phyloP scores from a whole-genome alignment of 1,284 basidiomycete genomes.

The Melampsora americana region DNA sequence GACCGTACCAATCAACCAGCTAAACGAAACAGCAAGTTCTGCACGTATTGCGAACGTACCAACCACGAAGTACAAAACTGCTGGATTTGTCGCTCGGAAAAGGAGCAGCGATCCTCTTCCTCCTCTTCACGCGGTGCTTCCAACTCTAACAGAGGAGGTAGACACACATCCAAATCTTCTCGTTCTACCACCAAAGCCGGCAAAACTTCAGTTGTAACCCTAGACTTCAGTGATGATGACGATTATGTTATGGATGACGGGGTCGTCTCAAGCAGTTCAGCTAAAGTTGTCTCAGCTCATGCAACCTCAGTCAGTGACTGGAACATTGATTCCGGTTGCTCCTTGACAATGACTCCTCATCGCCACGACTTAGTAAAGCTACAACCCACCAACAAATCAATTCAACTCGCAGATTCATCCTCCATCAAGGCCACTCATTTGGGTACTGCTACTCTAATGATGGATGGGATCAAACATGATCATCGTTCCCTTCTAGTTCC shows the following conservation, averaged over 20 bases:
- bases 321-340: slow-evolving; percentile 24
- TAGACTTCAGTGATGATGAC: not conserved
- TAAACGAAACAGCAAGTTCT: not conserved
- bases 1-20: too few species aligned
- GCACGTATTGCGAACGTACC: not conserved
- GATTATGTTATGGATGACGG: not conserved
- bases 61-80: slow-evolving; percentile 1
- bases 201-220: not conserved
- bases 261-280: too few species aligned
- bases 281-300: not conserved
- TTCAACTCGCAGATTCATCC: slow-evolving; percentile 1
- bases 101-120: not conserved
- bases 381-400: not conserved
- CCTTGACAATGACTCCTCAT: slow-evolving; percentile 18
- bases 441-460: not conserved
- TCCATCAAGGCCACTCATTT: slow-evolving; percentile 4
- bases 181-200: not conserved
- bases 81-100: not conserved
- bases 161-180: not conserved
- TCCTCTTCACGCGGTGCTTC: not conserved
- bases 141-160: not conserved
- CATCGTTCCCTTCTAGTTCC: slow-evolving; percentile 2
- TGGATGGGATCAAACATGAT: not conserved
- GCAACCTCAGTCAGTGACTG: not conserved
- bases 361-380: not conserved